A percentile compares a stretch with the other conserved stretches of the same genome.
These are phyloP conservation scores for Colletotrichum somersetense DNA, from an alignment of 2,329 filamentous ascomycete genomes.

Conservation along the genomic window DNA sequence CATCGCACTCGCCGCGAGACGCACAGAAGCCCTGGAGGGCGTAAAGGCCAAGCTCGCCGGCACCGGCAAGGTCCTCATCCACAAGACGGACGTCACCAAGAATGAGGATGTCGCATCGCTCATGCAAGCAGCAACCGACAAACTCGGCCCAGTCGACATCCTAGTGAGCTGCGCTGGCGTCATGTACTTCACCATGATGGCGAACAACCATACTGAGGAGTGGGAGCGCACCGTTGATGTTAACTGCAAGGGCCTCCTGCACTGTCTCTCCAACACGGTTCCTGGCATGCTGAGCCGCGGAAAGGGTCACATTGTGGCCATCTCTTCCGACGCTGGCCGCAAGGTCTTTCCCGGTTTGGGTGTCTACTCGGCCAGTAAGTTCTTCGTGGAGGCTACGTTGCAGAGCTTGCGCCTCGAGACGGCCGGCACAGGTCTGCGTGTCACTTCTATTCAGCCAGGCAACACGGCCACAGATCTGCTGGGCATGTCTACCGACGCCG, in stretches of 20 bases:
- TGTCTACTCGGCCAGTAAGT: conserved; percentile 86
- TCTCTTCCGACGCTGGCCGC: conserved; percentile 84
- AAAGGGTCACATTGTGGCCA: conserved; percentile 80
- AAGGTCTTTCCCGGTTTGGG: conserved; percentile 86
- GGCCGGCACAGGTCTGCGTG: conserved; percentile 77
- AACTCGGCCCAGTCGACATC: conserved; percentile 81
- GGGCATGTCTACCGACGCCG: conserved; percentile 79
- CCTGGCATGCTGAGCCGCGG: conserved; percentile 79
- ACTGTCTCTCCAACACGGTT: conserved; percentile 77
- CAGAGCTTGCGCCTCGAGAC: conserved; percentile 82
- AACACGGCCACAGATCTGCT: conserved; percentile 81
- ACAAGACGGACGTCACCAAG: conserved; percentile 80
- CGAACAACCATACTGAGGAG: conserved; percentile 77
- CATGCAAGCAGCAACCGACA: conserved; percentile 67
- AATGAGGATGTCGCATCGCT: conserved; percentile 75
- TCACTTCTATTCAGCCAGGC: conserved; percentile 82
- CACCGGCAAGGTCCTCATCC: conserved; percentile 73
- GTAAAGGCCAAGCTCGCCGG: conserved; percentile 71
- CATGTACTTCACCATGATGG: conserved; percentile 93
- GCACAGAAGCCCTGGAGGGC: conserved; percentile 74
- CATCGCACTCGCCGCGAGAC: conserved; percentile 78
- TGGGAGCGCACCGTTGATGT: conserved; percentile 88
- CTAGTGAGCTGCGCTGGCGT: conserved; percentile 85
- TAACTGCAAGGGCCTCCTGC: conserved; percentile 85
- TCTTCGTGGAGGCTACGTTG: conserved; percentile 87